Conservation (phyloP, 805 yeast species). For the Saccharomycopsis guyanensis region DNA sequence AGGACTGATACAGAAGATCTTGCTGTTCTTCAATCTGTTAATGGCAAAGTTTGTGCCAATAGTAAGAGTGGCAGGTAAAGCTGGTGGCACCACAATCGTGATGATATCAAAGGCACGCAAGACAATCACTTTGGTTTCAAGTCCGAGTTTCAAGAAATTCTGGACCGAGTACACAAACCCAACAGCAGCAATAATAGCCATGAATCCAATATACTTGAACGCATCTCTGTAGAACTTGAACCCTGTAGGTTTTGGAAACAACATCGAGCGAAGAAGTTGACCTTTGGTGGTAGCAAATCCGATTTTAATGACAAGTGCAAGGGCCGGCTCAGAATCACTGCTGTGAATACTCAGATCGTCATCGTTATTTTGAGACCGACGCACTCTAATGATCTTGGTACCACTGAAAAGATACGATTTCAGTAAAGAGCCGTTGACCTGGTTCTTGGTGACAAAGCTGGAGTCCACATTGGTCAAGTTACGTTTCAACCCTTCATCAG, state of each 20-base stretch:
- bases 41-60: constrained; percentile 94
- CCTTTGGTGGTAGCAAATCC: constrained; percentile 97
- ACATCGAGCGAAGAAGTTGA: constrained; percentile 86
- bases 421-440: constrained; percentile 57
- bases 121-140: constrained; percentile 62
- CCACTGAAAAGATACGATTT: constrained; percentile 80
- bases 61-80: constrained; percentile 93
- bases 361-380: constrained; percentile 41
- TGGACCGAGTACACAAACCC: constrained; percentile 83
- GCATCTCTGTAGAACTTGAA: constrained; percentile 93
- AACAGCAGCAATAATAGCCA: constrained; percentile 74
- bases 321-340: constrained; percentile 54
- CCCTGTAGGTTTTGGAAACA: constrained; percentile 90
- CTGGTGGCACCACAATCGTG: constrained; percentile 98
- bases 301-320: constrained; percentile 81
- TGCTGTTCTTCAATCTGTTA: constrained; percentile 56
- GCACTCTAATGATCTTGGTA: constrained; percentile 78
- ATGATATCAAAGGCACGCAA: constrained; percentile 88
- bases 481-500: constrained; percentile 49
- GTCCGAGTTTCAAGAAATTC: constrained; percentile 71
- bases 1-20: constrained; percentile 88
- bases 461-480: constrained; percentile 46
- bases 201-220: constrained; percentile 90
- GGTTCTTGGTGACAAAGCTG: constrained; percentile 30
- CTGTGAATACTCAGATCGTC: neutral